phyloP scores from a whole-genome alignment of 257 asterid species.

The Oldenlandia corymbosa region DNA sequence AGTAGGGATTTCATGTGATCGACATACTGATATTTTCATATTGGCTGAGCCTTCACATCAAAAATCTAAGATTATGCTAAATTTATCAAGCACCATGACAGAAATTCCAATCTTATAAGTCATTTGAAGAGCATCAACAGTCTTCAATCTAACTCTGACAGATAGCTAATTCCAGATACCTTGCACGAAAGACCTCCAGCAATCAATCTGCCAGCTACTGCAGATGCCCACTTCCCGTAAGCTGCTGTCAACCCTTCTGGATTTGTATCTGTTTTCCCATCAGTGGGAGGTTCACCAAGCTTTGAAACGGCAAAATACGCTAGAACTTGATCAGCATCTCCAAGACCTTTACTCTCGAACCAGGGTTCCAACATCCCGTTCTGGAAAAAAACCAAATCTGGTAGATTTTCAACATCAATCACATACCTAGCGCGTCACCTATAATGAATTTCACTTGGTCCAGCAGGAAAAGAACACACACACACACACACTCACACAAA shows the following conservation, averaged over 20 bases:
- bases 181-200: slow-evolving; percentile 93
- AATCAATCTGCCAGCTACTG: slow-evolving; percentile 68
- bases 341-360: slow-evolving; percentile 78
- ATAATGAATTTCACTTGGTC: not conserved
- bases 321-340: slow-evolving; percentile 83
- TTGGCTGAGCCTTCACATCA: too few relatives aligned
- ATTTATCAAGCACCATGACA: too few relatives aligned
- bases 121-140: not conserved
- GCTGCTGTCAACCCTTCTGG: slow-evolving; percentile 95
- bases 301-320: slow-evolving; percentile 95
- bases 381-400: slow-evolving; percentile 99
- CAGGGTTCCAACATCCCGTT: slow-evolving; percentile 99
- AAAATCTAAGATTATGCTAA: too few relatives aligned
- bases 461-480: not conserved
- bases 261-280: slow-evolving; percentile 89
- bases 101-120: too few relatives aligned
- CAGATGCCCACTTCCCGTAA: slow-evolving; percentile 94
- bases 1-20: too few relatives aligned
- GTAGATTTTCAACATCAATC: slow-evolving; percentile 58
- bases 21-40: too few relatives aligned
- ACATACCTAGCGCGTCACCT: not conserved
- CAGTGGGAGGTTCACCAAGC: slow-evolving; percentile 86
- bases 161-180: slow-evolving; percentile 34
- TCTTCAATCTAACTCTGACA: not conserved
- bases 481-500: too few relatives aligned